Percentiles rank a stretch among this genome's conserved stretches.
Evolutionary conservation across 176 grass and related monocot genomes (phyloP).

Genomic region (Triticum monococcum): DNA sequence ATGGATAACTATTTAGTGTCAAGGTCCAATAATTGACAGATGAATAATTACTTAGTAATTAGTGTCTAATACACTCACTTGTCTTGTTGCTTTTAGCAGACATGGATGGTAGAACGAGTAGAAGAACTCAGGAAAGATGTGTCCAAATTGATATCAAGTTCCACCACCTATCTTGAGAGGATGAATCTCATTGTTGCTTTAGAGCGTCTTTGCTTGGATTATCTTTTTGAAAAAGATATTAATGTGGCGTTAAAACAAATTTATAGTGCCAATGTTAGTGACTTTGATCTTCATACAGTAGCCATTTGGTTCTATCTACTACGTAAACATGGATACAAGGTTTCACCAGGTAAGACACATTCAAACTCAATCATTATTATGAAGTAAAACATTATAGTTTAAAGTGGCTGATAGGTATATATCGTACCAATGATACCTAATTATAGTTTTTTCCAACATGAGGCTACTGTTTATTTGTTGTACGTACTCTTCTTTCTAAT

Average conservation of each 20-base stretch:
- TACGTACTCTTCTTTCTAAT: background rate
- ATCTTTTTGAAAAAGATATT: slow-evolving; percentile 9
- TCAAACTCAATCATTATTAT: too few species aligned
- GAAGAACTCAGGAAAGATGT: background rate
- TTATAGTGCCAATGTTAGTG: background rate
- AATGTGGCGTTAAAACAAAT: background rate
- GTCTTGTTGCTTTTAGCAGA: background rate
- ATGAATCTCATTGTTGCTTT: background rate
- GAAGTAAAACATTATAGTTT: background rate
- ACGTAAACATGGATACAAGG: background rate
- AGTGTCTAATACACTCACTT: background rate
- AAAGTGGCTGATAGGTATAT: background rate
- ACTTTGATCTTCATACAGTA: background rate
- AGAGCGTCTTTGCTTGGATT: background rate
- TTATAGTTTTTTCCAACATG: background rate
- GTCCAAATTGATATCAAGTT: background rate
- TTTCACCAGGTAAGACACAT: background rate
- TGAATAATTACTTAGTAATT: background rate
- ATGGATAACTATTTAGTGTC: too few species aligned
- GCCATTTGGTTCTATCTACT: background rate
- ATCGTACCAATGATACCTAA: background rate
- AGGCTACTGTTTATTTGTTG: too few species aligned
- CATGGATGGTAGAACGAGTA: background rate
- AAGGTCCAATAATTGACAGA: background rate
- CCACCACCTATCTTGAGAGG: background rate